A percentile compares a stretch with the other conserved stretches of the same genome.
phyloP scores from a whole-genome alignment of 768 basidiomycete species.

The Neoboletus brunneissimus region DNA sequence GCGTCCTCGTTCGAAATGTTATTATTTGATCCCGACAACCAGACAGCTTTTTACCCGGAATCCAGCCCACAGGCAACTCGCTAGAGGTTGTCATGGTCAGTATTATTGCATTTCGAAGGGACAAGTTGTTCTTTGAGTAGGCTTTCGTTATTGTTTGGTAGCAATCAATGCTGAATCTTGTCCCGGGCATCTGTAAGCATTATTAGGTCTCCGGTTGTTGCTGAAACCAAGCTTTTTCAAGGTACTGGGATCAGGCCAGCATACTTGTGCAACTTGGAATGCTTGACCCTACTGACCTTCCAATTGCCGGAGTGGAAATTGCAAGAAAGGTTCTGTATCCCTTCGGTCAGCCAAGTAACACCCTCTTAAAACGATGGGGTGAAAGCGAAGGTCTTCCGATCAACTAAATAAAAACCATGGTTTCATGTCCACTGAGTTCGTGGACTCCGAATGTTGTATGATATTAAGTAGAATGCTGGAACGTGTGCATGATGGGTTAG shows the following conservation, averaged over 20 bases:
- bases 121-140: conserved; percentile 48
- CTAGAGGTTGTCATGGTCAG: conserved; percentile 44
- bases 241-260: conserved; percentile 52
- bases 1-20: conserved; percentile 10
- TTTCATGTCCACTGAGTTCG: background rate
- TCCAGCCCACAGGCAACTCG: conserved; percentile 37
- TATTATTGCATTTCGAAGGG: conserved; percentile 46
- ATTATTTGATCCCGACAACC: conserved; percentile 2
- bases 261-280: conserved; percentile 42
- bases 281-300: conserved; percentile 31
- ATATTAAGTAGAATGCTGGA: background rate
- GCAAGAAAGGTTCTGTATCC: conserved; percentile 42
- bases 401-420: conserved; percentile 12
- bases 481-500: background rate
- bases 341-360: conserved; percentile 40
- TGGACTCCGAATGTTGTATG: background rate
- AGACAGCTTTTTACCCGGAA: conserved; percentile 31
- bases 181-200: conserved; percentile 17
- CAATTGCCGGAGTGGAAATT: conserved; percentile 40
- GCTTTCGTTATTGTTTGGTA: background rate
- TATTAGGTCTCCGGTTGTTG: background rate
- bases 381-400: conserved; percentile 37
- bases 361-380: conserved; percentile 35
- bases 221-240: conserved; percentile 11
- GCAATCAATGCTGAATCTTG: background rate